Percentiles rank a stretch among this genome's conserved stretches.
phyloP scores from a whole-genome alignment of 2,329 filamentous ascomycete species.

The Diaporthe sp. region DNA sequence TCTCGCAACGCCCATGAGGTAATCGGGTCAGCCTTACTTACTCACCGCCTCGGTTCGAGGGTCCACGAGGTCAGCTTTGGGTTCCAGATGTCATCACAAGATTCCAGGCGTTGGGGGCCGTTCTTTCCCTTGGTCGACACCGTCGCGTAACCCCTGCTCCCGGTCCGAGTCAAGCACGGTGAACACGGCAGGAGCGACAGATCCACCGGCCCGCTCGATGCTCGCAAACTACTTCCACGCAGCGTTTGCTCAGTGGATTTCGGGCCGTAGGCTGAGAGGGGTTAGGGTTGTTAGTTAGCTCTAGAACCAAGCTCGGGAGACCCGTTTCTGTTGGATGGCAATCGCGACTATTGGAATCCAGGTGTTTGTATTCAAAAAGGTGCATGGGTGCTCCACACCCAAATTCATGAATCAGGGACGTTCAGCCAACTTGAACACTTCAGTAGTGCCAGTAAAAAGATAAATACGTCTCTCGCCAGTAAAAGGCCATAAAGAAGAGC shows the following conservation, averaged over 20 bases:
- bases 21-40: conserved; percentile 3
- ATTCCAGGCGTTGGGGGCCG: conserved; percentile 1
- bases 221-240: conserved; percentile 34
- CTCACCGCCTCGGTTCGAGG: conserved; percentile 21
- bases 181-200: background rate
- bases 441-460: no score
- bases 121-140: background rate
- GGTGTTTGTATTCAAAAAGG: no score
- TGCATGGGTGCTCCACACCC: no score
- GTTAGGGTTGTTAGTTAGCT: background rate
- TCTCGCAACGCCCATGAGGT: background rate
- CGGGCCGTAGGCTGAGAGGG: background rate
- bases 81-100: background rate
- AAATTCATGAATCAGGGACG: no score
- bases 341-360: no score
- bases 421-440: no score
- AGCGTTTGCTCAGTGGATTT: conserved; percentile 3
- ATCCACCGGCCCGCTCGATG: conserved; percentile 16
- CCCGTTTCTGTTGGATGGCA: background rate
- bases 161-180: conserved; percentile 14
- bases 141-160: background rate
- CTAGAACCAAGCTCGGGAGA: background rate
- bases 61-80: background rate
- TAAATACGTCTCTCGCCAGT: background rate
- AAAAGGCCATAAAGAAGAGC: background rate